Evolutionary conservation across 1,284 basidiomycete genomes (phyloP).

Genomic region (Takashimella koratensis): DNA sequence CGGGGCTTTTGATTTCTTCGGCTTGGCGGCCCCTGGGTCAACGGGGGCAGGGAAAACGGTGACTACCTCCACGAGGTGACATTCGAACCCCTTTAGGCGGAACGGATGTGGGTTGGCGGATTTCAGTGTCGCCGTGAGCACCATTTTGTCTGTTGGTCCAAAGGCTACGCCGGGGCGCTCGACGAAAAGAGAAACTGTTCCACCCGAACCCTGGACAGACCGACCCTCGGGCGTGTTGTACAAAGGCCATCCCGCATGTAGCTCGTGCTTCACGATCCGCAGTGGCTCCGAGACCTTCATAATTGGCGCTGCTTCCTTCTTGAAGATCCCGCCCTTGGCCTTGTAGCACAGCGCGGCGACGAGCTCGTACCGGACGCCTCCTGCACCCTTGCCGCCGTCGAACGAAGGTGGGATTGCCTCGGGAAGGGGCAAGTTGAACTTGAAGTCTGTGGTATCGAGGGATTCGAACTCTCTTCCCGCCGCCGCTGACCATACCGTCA

Average conservation of each 20-base stretch:
- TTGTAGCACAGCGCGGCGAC: conserved; percentile 76
- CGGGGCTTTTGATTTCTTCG: conserved; percentile 55
- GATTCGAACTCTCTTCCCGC: conserved; percentile 59
- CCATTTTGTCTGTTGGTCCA: conserved; percentile 75
- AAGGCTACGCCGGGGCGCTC: conserved; percentile 66
- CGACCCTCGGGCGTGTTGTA: conserved; percentile 73
- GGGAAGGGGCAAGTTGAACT: conserved; percentile 78
- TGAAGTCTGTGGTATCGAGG: conserved; percentile 59
- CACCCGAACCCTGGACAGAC: conserved; percentile 58
- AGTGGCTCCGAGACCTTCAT: conserved; percentile 62
- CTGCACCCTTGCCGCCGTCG: conserved; percentile 68
- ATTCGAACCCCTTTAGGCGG: conserved; percentile 73
- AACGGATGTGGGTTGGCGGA: conserved; percentile 57
- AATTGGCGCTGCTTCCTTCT: conserved; percentile 60
- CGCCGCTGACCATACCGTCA: conserved; percentile 39
- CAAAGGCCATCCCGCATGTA: conserved; percentile 83
- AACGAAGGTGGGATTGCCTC: conserved; percentile 78
- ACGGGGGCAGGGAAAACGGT: conserved; percentile 32
- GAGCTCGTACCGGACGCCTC: conserved; percentile 77
- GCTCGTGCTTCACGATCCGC: conserved; percentile 80
- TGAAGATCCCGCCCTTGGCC: conserved; percentile 75
- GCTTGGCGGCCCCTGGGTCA: conserved; percentile 8
- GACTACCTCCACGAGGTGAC: conserved; percentile 68
- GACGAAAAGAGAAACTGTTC: conserved; percentile 64
- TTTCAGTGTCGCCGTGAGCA: conserved; percentile 61